These are phyloP conservation scores for Fusarium nelsonii DNA, from an alignment of 2,329 filamentous ascomycete species.

Conservation along the genomic window DNA sequence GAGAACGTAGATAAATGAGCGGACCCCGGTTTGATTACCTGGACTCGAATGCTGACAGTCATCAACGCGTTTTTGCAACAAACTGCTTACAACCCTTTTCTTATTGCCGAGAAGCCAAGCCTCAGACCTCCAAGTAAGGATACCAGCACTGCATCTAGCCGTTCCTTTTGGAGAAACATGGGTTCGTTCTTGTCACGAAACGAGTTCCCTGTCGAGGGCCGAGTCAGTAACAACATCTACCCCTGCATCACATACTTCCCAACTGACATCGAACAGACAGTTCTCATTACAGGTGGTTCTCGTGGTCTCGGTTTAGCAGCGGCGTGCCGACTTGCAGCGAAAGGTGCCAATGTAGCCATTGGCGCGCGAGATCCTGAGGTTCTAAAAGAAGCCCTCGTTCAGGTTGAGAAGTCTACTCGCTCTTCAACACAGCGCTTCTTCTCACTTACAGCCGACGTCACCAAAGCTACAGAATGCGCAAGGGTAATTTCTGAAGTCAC, in stretches of 20 bases:
- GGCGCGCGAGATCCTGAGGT: constrained; percentile 11
- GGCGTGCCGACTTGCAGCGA: constrained; percentile 29
- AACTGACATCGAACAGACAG: constrained; percentile 15
- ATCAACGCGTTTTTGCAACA: not conserved
- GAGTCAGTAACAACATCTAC: not conserved
- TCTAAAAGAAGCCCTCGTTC: constrained; percentile 15
- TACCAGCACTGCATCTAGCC: rapidly evolving
- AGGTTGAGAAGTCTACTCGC: constrained; percentile 19
- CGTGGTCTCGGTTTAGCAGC: constrained; percentile 31
- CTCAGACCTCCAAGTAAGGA: rapidly evolving
- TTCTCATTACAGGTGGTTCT: constrained; percentile 34
- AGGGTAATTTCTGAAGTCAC: constrained; percentile 23
- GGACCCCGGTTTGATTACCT: constrained; percentile 2
- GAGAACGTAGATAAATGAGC: not conserved
- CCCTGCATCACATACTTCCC: rapidly evolving
- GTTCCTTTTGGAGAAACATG: not conserved
- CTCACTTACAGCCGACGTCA: constrained; percentile 23
- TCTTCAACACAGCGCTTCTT: constrained; percentile 25
- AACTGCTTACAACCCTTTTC: not conserved
- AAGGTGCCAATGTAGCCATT: constrained; percentile 28
- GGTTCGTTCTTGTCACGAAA: constrained; percentile 10
- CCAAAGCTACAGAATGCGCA: constrained; percentile 18
- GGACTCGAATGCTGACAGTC: constrained; percentile 23
- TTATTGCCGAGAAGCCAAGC: not conserved
- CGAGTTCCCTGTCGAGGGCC: constrained; percentile 24